Evolutionary conservation across 2,329 filamentous ascomycete species (phyloP).

Genomic region (Arthrobotrys sinensis): DNA sequence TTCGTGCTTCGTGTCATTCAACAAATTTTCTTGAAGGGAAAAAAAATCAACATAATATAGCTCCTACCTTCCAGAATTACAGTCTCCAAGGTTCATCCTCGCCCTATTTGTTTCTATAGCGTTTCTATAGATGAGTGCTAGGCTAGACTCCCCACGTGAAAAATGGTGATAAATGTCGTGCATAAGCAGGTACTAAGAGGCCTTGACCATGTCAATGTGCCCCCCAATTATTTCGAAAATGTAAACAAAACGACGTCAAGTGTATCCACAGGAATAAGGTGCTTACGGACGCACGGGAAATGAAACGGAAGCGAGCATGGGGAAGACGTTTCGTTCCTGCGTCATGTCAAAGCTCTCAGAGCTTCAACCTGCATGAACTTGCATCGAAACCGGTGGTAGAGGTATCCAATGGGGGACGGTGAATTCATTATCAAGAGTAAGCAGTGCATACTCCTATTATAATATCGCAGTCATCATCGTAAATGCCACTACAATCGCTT

Average conservation of each 20-base stretch:
- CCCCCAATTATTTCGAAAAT: slow-evolving; percentile 6
- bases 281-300: slow-evolving; percentile 15
- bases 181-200: slow-evolving; percentile 26
- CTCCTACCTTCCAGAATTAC: slow-evolving; percentile 6
- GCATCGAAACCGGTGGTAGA: neutral
- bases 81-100: slow-evolving; percentile 20
- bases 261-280: slow-evolving; percentile 25
- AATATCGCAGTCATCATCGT: neutral
- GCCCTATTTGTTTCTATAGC: neutral
- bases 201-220: slow-evolving; percentile 5
- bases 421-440: slow-evolving; percentile 19
- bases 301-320: slow-evolving; percentile 57
- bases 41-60: neutral
- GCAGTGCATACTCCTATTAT: slow-evolving; percentile 17
- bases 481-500: neutral
- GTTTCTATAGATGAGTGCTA: neutral
- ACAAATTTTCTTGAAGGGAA: neutral
- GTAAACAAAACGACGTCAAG: slow-evolving; percentile 18
- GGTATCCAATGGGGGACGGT: neutral
- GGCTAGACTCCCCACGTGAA: slow-evolving; percentile 9
- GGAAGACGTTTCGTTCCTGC: slow-evolving; percentile 57
- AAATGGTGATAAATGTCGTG: slow-evolving; percentile 24
- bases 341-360: slow-evolving; percentile 38
- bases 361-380: slow-evolving; percentile 17
- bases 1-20: neutral